These are phyloP conservation scores for Phytopythium ostracodes DNA, from an alignment of 352 stramenopile genomes.

Conservation along the genomic window DNA sequence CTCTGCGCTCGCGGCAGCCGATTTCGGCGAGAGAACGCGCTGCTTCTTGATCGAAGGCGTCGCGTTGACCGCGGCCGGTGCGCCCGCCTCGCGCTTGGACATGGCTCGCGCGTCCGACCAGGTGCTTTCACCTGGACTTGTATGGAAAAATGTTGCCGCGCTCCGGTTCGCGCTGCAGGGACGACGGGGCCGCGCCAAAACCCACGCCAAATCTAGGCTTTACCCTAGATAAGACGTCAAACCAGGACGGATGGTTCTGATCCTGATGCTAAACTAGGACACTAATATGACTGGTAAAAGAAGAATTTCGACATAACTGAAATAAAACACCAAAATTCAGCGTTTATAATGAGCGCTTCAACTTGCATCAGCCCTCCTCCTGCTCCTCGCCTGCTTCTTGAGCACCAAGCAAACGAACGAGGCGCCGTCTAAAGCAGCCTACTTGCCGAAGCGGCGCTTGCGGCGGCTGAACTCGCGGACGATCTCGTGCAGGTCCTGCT, in stretches of 20 bases:
- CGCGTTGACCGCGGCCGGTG: constrained; percentile 3
- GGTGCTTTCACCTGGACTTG: constrained; percentile 16
- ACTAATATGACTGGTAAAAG: too few species aligned
- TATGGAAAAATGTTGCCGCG: constrained; percentile 11
- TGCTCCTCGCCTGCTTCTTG: neutral
- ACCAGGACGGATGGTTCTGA: neutral
- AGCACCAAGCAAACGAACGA: neutral
- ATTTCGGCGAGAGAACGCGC: constrained; percentile 7
- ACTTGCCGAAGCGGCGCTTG: constrained; percentile 90
- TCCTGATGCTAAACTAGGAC: too few species aligned
- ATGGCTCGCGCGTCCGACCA: neutral
- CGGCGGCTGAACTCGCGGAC: constrained; percentile 85
- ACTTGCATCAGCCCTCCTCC: neutral
- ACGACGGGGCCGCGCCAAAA: constrained; percentile 18
- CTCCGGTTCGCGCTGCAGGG: neutral
- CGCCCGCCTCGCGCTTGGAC: constrained; percentile 6
- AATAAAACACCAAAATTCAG: neutral
- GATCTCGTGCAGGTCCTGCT: constrained; percentile 67
- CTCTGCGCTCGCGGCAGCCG: constrained; percentile 7
- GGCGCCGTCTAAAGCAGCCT: constrained; percentile 11
- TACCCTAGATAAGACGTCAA: neutral
- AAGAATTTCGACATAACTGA: neutral
- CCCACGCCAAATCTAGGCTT: neutral
- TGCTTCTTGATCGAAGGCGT: constrained; percentile 28
- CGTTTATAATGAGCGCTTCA: neutral